Percentiles rank a stretch among this genome's conserved stretches.
Conservation (phyloP, 2,329 filamentous ascomycete genomes). For the Lachnellula cervina region DNA sequence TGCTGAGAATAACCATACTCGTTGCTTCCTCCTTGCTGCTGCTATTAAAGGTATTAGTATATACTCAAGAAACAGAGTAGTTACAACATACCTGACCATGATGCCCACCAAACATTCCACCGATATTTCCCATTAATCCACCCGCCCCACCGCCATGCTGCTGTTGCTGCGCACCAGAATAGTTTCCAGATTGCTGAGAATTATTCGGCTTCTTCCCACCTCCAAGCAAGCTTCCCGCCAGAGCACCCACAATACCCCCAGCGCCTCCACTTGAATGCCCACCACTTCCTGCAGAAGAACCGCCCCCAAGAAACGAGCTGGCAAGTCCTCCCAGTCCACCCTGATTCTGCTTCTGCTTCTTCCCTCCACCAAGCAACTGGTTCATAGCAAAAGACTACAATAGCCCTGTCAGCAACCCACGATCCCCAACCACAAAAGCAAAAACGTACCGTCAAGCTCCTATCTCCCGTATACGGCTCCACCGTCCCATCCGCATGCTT, state of each 20-base stretch:
- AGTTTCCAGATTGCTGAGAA: slow-evolving; percentile 32
- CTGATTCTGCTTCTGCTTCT: slow-evolving; percentile 18
- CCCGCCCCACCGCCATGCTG: slow-evolving; percentile 23
- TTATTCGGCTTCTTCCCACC: slow-evolving; percentile 40
- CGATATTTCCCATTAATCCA: slow-evolving; percentile 28
- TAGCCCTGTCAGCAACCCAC: slow-evolving; percentile 10
- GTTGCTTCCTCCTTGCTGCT: slow-evolving; percentile 42
- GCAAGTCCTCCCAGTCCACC: slow-evolving; percentile 34
- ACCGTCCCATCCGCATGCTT: slow-evolving; percentile 56
- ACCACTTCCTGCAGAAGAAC: slow-evolving; percentile 15
- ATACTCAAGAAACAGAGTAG: background rate
- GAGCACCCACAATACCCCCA: slow-evolving; percentile 34
- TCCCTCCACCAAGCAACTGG: slow-evolving; percentile 32
- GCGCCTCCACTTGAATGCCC: slow-evolving; percentile 17
- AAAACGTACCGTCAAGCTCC: slow-evolving; percentile 59
- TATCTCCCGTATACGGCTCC: slow-evolving; percentile 52
- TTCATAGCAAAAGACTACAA: slow-evolving; percentile 30
- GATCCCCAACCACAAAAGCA: background rate
- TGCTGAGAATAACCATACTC: slow-evolving; percentile 57
- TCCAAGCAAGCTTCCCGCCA: slow-evolving; percentile 51
- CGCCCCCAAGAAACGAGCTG: slow-evolving; percentile 29
- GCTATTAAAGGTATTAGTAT: slow-evolving; percentile 18
- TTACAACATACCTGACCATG: slow-evolving; percentile 16
- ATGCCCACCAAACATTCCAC: slow-evolving; percentile 27
- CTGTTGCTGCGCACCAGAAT: slow-evolving; percentile 31